Evolutionary conservation across 2,329 filamentous ascomycete species (phyloP).

Genomic region (Penicillium corylophilum): DNA sequence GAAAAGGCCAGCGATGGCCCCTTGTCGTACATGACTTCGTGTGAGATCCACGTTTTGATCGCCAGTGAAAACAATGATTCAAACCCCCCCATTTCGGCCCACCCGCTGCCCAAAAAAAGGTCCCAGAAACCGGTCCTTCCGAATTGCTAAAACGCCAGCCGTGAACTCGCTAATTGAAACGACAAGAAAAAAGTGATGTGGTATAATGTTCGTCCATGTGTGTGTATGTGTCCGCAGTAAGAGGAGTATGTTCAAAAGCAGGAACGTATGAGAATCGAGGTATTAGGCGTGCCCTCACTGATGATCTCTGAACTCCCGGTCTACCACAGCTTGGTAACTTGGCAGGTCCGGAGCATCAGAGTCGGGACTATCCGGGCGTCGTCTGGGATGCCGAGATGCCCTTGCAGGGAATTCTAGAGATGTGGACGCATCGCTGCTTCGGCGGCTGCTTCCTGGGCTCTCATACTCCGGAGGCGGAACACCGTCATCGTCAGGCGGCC

Average conservation of each 20-base stretch:
- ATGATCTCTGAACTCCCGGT: constrained; percentile 10
- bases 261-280: constrained; percentile 2
- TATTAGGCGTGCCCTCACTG: constrained; percentile 4
- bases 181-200: constrained; percentile 14
- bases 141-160: constrained; percentile 22
- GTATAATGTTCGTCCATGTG: not conserved
- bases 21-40: constrained; percentile 17
- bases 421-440: constrained; percentile 53
- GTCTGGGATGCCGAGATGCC: not conserved
- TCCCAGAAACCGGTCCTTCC: constrained; percentile 9
- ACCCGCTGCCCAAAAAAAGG: constrained; percentile 3
- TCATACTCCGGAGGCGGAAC: constrained; percentile 52
- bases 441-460: constrained; percentile 54
- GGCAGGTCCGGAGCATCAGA: constrained; percentile 12
- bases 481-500: constrained; percentile 31
- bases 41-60: constrained; percentile 1
- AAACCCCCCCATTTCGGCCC: constrained; percentile 1
- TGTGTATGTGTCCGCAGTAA: not conserved
- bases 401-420: constrained; percentile 31
- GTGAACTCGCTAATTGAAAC: constrained; percentile 24
- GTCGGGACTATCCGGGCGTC: not conserved
- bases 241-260: constrained; percentile 13
- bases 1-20: not conserved
- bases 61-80: constrained; percentile 1
- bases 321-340: constrained; percentile 21